Evolutionary conservation across 2,329 filamentous ascomycete species (phyloP), one percentile per base, ranked within the genome.

Genomic region (Lachnellula hyalina): DNA sequence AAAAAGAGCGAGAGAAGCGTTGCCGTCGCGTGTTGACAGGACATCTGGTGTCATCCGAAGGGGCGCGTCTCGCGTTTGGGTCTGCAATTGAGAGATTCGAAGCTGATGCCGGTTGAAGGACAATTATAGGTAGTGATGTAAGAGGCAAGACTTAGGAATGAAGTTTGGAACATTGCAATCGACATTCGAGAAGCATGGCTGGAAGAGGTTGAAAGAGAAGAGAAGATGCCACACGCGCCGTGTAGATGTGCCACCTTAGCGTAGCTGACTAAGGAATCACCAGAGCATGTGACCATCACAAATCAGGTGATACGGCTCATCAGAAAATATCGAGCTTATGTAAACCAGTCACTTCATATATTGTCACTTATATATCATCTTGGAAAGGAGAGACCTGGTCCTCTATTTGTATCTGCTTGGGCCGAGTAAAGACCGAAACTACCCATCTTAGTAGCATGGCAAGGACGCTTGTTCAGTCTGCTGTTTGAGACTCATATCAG

Each of bases 1-100:
- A 45, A 47, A 25, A 47, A 45, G 61, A 68, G 67, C 62, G 72
- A 76, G 81, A 79, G 78, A 78, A 77, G 71, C 67, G 71, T 70
- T 64, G 62, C 52, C 47, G 52, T 57, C 49, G 59, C 49, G 57
- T 56, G 41, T 56, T 48, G 52, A 52, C 54, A 63, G 59, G 53
- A 6, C 53, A 62, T 61, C 52, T 60, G 61, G 55, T 57, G 36
- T 52, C 58, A 58, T 61, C 47, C 45, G 49, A 57, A 57, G 57
- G 36, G 47, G 53, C 53, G 53, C 19, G 49, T 49, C 49, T 50
- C 57, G 57, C 51, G 61, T 65, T 63, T 61, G 60, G 58, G 57
- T 51, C 62, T 65, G 63, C 55, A 60, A 52, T 60, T 55, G 46
- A 54, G 21, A 41, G 55, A 60, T 46, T 58, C 52, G 59, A 61